Base-by-base conservation (phyloP, 225 moss, liverwort and hornwort genomes). In the Sphagnum contortum region DNA sequence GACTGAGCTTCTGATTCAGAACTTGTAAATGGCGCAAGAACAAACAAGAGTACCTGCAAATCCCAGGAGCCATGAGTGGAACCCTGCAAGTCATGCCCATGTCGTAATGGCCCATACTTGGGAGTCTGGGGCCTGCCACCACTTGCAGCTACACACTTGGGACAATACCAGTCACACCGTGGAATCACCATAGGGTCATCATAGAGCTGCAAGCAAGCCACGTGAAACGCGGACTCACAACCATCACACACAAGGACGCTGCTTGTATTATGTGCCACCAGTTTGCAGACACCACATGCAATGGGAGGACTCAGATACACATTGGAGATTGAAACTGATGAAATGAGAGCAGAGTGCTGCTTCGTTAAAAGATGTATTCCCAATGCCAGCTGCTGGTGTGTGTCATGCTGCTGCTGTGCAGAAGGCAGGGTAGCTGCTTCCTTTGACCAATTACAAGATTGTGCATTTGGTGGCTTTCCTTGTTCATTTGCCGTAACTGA, bases 81-180 rank as follows among this genome's bases (percentile, higher is more conserved):
- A 85, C 61, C 57, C 45, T 64, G 64, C 58, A 63, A 77, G 64
- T 47, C 47, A 74, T 75, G 85, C 73, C 76, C 87, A 73, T 8
- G 80, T 8, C 77, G 77, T 8, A 92, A 79, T 5, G 85, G 90
- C 6, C 92, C 96, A 79, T 92, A 92, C 68, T 87, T 96, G 6
- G 90, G 78, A 68, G 85, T 78, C 56, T 85, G 87, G 47, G 70
- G 75, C 6, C 72, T 69, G 49, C 90, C 85, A 65, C 71, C 72
- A 69, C 82, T 96, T 45, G 75, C 63, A 57, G 68, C 82, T 55
- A 78, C 59, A 68, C 96, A 96, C 61, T 79, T 80, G 0, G 75
- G 71, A 49, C 96, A 96, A 54, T 90, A 83, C 96, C 96, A 92
- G 44, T 96, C 96, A 69, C 79, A 75, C 62, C 88, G 87, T 4